phyloP scores from a whole-genome alignment of 2,329 filamentous ascomycete species.

The Neofusicoccum sp. region DNA sequence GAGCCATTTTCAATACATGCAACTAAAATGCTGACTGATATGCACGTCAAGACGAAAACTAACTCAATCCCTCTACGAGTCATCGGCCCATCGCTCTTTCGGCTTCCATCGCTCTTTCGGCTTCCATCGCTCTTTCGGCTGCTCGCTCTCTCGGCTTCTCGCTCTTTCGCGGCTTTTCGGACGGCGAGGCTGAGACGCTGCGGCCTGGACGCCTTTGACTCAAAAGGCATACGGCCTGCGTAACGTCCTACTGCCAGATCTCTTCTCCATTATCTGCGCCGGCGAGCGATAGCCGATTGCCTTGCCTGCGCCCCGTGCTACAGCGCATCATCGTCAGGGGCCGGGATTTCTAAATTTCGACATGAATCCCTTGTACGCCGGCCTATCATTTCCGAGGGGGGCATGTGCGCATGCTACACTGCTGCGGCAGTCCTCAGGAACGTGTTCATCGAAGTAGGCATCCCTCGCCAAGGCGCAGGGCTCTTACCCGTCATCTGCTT shows the following conservation, averaged over 20 bases:
- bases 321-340: not conserved
- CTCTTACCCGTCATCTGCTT: not conserved
- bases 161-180: not conserved
- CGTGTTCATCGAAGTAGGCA: not conserved
- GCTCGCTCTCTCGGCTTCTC: too few relatives aligned
- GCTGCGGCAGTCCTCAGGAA: not conserved
- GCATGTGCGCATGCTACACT: not conserved
- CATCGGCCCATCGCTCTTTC: too few relatives aligned
- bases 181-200: not conserved
- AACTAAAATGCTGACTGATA: not conserved
- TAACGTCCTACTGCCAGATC: not conserved
- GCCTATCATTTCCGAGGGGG: not conserved
- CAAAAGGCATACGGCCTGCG: not conserved
- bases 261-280: not conserved
- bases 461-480: not conserved
- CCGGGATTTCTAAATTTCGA: constrained; percentile 3
- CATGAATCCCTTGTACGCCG: not conserved
- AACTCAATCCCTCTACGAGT: not conserved
- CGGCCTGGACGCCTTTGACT: not conserved
- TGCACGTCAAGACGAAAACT: not conserved
- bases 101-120: too few relatives aligned
- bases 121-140: too few relatives aligned
- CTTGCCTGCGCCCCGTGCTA: not conserved
- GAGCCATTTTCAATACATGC: not conserved
- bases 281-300: not conserved